Evolutionary conservation across 140 eudicot genomes (phyloP), one percentile per base, ranked within the genome.

Genomic region (Cichorium intybus): DNA sequence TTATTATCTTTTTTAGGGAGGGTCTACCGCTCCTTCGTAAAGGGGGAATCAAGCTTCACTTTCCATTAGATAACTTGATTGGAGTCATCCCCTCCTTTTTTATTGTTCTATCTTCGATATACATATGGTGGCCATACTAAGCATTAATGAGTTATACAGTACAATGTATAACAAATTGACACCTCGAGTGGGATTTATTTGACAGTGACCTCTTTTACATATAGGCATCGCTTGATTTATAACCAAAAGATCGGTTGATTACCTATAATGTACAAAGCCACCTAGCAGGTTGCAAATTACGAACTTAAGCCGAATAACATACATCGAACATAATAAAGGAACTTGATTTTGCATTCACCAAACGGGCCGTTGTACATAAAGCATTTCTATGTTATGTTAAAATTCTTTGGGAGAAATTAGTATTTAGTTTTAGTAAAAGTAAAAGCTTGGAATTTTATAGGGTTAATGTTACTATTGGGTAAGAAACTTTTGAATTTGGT

Each of bases 31-130:
- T 74, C 48, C 27, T 54, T 58, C 56, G 48, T 26, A 74, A 71
- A 29, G 62, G 14, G 14, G 71, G 58, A 45, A 73, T 73, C 78
- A 64, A 55, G 60, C 66, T 64, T 73, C 72, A 57, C 74, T 74
- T 74, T 74, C 53, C 68, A 57, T 74, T 56, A 34, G 62, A 74
- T 65, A 65, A 65, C 73, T 34, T 56, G 67, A 73, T 65, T 65
- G 73, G 66, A 50, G 45, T 48, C 73, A 28, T 47, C 65, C 55
- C 67, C 56, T 73, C 34, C 78, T 73, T 56, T 64, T 23, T 24
- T 46, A 28, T 29, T 65, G 56, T 58, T 56, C 74, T 66, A 56
- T 31, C 67, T 73, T 56, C 67, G 22, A 55, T 21, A 0, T 55
- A 29, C 46, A 24, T 14, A 15, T 37, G 49, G 61, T 56, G 54